Evolutionary conservation across 2,329 filamentous ascomycete genomes (phyloP).

Genomic region (Pseudogymnoascus sp.): DNA sequence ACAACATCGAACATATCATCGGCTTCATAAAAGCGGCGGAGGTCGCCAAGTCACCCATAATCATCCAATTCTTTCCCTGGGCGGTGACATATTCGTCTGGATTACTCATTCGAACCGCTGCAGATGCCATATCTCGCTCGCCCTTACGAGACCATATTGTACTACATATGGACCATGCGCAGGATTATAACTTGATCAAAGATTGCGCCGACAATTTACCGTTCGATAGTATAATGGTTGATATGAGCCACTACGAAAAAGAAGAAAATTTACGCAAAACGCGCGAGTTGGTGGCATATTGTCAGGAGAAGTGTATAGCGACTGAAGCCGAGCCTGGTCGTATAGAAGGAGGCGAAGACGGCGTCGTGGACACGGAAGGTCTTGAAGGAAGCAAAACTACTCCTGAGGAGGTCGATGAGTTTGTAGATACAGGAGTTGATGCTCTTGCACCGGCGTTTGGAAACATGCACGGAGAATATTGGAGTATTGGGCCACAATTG

Average conservation of each 20-base stretch:
- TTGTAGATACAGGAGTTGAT: conserved; percentile 54
- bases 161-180: conserved; percentile 58
- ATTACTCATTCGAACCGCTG: conserved; percentile 42
- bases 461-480: conserved; percentile 56
- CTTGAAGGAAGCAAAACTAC: conserved; percentile 45
- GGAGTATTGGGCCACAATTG: conserved; percentile 6
- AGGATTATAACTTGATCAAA: conserved; percentile 48
- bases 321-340: conserved; percentile 55
- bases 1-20: conserved; percentile 62
- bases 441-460: conserved; percentile 58
- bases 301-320: conserved; percentile 54
- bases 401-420: conserved; percentile 51
- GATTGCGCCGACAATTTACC: conserved; percentile 42
- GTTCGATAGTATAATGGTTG: conserved; percentile 67
- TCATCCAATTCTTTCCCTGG: conserved; percentile 66
- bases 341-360: conserved; percentile 13
- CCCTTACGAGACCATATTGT: conserved; percentile 10
- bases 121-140: conserved; percentile 18
- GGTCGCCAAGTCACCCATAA: conserved; percentile 51
- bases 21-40: conserved; percentile 61
- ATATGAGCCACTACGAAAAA: conserved; percentile 64
- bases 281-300: conserved; percentile 54
- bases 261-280: conserved; percentile 59
- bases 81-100: conserved; percentile 51
- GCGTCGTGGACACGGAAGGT: conserved; percentile 9